Percentiles rank a stretch among this genome's conserved stretches.
Conservation (phyloP, 129 eudicot genomes). For the Kitagawia praeruptora region DNA sequence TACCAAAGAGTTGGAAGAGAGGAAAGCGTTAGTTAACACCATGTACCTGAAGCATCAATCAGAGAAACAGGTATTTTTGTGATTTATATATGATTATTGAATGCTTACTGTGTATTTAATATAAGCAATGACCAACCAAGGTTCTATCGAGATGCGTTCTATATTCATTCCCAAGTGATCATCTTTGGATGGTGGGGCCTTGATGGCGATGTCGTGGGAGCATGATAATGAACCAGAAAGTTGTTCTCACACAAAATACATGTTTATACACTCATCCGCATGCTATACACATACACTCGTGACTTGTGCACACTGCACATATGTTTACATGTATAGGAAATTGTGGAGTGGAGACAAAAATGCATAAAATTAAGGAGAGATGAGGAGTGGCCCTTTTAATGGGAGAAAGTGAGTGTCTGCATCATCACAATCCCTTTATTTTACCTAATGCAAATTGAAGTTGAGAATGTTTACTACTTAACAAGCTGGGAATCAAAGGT, state of each 20-base stretch:
- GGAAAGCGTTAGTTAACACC: constrained; percentile 62
- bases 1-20: constrained; percentile 69
- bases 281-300: background rate
- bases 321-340: background rate
- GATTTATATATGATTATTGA: background rate
- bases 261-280: background rate
- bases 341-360: background rate
- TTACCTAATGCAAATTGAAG: background rate
- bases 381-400: background rate
- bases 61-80: constrained; percentile 74
- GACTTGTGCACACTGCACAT: background rate
- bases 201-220: background rate
- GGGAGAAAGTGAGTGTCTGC: background rate
- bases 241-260: background rate
- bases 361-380: background rate
- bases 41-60: constrained; percentile 71
- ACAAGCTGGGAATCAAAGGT: background rate
- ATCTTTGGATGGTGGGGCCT: background rate
- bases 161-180: background rate
- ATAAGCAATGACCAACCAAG: background rate
- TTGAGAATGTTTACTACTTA: background rate
- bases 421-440: background rate
- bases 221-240: background rate
- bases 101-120: background rate
- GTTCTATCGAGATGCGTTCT: background rate